Conservation (phyloP, 1,284 basidiomycete species). For the Papiliotrema fonsecae region DNA sequence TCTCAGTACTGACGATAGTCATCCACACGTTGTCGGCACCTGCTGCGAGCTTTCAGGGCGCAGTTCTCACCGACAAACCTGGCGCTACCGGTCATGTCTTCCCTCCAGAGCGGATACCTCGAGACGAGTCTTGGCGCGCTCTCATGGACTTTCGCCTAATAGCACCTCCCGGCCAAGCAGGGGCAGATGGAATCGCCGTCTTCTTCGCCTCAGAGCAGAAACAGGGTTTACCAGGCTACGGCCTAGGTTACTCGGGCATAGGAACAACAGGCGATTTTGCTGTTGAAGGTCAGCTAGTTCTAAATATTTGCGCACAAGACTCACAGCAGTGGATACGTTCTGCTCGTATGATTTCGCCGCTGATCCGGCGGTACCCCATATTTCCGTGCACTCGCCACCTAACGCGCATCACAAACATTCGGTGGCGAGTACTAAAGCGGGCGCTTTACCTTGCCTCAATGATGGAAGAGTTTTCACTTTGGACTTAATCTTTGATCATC, state of each 20-base stretch:
- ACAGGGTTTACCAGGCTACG: constrained; percentile 34
- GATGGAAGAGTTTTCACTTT: constrained; percentile 26
- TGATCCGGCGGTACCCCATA: constrained; percentile 41
- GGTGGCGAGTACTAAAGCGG: constrained; percentile 24
- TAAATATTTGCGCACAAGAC: not conserved
- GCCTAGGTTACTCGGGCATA: constrained; percentile 38
- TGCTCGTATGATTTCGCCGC: constrained; percentile 27
- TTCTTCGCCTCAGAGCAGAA: constrained; percentile 14
- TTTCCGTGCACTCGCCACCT: constrained; percentile 41
- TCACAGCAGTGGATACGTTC: constrained; percentile 17
- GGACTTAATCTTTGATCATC: constrained; percentile 19
- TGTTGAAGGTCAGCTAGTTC: constrained; percentile 32
- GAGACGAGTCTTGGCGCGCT: constrained; percentile 10
- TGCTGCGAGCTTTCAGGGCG: constrained; percentile 2
- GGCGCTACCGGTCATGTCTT: constrained; percentile 31
- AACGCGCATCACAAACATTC: constrained; percentile 36
- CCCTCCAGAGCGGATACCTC: constrained; percentile 7
- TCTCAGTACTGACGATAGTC: not conserved
- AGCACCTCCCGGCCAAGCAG: constrained; percentile 15
- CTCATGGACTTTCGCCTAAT: constrained; percentile 27
- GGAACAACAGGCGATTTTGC: constrained; percentile 35
- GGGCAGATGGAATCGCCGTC: constrained; percentile 39
- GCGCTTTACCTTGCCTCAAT: constrained; percentile 24
- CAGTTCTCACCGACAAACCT: constrained; percentile 18
- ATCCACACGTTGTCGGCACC: not conserved